Evolutionary conservation across 148 eudicot genomes (phyloP).

Genomic region (Nepenthes mirabilis): DNA sequence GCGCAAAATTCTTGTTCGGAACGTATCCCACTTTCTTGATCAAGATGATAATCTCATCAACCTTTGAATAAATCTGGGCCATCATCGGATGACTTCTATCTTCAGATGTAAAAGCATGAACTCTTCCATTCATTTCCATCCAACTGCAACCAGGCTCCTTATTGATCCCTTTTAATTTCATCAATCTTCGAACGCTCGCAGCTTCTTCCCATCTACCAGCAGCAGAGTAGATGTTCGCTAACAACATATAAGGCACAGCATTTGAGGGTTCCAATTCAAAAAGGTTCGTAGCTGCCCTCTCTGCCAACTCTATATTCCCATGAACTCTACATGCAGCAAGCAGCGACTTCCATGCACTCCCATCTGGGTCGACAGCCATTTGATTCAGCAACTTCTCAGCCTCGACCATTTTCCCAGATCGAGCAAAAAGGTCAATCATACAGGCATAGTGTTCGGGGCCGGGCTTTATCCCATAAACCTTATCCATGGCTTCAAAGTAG

Average conservation of each 20-base stretch:
- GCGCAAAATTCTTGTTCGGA: slow-evolving; percentile 48
- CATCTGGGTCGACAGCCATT: slow-evolving; percentile 44
- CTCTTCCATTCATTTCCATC: slow-evolving; percentile 50
- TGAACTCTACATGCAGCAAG: slow-evolving; percentile 55
- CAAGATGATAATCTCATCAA: slow-evolving; percentile 35
- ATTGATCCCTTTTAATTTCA: slow-evolving; percentile 41
- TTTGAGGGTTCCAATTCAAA: slow-evolving; percentile 47
- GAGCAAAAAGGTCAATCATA: slow-evolving; percentile 67
- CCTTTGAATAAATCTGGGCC: slow-evolving; percentile 33
- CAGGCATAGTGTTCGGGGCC: slow-evolving; percentile 55
- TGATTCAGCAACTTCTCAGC: slow-evolving; percentile 33
- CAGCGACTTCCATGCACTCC: slow-evolving; percentile 61
- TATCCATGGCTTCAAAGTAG: slow-evolving; percentile 54
- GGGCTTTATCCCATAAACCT: slow-evolving; percentile 36
- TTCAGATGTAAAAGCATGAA: slow-evolving; percentile 47
- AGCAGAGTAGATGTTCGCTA: slow-evolving; percentile 53
- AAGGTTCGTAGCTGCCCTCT: slow-evolving; percentile 46
- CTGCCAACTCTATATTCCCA: slow-evolving; percentile 40
- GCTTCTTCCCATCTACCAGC: slow-evolving; percentile 49
- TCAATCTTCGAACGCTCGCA: slow-evolving; percentile 35
- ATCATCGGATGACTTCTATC: slow-evolving; percentile 39
- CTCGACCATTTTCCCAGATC: slow-evolving; percentile 45
- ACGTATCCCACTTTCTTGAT: slow-evolving; percentile 56
- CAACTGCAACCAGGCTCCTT: slow-evolving; percentile 70
- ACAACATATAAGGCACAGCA: slow-evolving; percentile 49